These are phyloP conservation scores for Trichosporon faecale DNA, from an alignment of 1,284 basidiomycete genomes.

Conservation along the genomic window DNA sequence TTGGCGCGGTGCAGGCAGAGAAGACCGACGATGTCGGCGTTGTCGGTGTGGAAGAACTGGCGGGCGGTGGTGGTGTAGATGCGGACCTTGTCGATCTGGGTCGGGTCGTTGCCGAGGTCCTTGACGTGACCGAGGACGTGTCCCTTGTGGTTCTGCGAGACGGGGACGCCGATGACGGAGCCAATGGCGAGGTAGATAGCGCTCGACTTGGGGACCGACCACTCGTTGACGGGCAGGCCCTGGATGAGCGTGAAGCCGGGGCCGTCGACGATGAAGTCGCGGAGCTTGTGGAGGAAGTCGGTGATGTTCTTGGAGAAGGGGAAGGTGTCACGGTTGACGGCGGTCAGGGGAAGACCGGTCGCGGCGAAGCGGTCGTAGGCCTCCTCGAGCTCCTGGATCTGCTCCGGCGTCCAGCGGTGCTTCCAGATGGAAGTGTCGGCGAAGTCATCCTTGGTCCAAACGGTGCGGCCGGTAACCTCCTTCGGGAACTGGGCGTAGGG, in stretches of 20 bases:
- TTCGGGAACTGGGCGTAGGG: conserved; percentile 49
- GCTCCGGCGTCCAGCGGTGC: conserved; percentile 31
- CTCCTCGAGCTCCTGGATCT: conserved; percentile 34
- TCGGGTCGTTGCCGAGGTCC: conserved; percentile 53
- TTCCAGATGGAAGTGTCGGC: conserved; percentile 35
- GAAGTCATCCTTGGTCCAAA: conserved; percentile 40
- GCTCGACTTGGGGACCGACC: conserved; percentile 47
- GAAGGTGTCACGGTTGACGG: conserved; percentile 38
- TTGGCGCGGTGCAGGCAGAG: conserved; percentile 53
- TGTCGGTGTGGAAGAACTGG: conserved; percentile 52
- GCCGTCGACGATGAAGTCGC: conserved; percentile 38
- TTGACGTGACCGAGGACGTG: conserved; percentile 55
- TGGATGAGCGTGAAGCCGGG: conserved; percentile 53
- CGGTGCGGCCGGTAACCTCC: conserved; percentile 41
- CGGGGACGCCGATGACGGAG: conserved; percentile 44
- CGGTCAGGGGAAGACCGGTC: conserved; percentile 30
- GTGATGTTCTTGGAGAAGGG: conserved; percentile 26
- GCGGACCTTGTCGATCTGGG: conserved; percentile 53
- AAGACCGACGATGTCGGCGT: conserved; percentile 50
- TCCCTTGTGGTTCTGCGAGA: conserved; percentile 52
- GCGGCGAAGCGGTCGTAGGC: conserved; percentile 35
- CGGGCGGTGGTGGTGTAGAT: conserved; percentile 53
- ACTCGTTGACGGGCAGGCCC: conserved; percentile 49
- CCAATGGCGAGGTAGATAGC: conserved; percentile 53
- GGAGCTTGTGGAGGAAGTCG: conserved; percentile 29